These are phyloP conservation scores for Lineolata rhizophorae DNA, from an alignment of 495 filamentous ascomycete genomes.

Conservation along the genomic window DNA sequence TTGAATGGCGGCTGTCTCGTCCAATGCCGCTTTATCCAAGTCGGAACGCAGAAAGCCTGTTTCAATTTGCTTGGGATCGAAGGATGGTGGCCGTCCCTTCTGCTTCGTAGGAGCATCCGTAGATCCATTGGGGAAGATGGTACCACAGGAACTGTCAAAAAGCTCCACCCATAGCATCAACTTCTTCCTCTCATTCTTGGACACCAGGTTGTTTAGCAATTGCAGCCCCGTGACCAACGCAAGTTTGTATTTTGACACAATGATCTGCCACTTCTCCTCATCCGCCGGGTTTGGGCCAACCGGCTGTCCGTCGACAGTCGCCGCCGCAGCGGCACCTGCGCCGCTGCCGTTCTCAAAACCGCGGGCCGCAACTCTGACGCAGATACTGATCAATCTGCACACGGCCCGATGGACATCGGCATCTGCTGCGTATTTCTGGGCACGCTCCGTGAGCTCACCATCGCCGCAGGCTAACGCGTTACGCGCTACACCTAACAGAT, in stretches of 20 bases:
- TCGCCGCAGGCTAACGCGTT: conserved; percentile 70
- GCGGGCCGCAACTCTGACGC: conserved; percentile 69
- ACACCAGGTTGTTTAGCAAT: conserved; percentile 78
- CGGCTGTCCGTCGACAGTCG: too few species aligned
- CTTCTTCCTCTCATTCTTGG: conserved; percentile 79
- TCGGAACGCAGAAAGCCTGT: too few species aligned
- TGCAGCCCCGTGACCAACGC: conserved; percentile 74
- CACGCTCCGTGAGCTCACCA: too few species aligned
- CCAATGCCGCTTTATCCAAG: too few species aligned
- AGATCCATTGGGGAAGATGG: too few species aligned
- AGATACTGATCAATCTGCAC: conserved; percentile 61
- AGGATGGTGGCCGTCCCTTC: too few species aligned
- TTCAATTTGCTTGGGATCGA: too few species aligned
- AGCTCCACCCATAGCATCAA: conserved; percentile 78
- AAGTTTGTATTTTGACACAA: conserved; percentile 51
- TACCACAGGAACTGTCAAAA: conserved; percentile 30
- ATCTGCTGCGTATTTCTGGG: conserved; percentile 69
- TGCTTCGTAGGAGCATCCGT: too few species aligned
- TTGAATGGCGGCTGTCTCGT: too few species aligned
- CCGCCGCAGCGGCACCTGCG: too few species aligned
- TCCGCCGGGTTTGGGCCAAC: too few species aligned
- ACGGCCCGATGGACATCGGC: conserved; percentile 62
- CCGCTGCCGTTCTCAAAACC: conserved; percentile 65
- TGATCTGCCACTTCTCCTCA: conserved; percentile 47
- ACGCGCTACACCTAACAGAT: conserved; percentile 60